Evolutionary conservation across 1,139 yeast genomes (phyloP).

Genomic region (Lodderomyces theae): DNA sequence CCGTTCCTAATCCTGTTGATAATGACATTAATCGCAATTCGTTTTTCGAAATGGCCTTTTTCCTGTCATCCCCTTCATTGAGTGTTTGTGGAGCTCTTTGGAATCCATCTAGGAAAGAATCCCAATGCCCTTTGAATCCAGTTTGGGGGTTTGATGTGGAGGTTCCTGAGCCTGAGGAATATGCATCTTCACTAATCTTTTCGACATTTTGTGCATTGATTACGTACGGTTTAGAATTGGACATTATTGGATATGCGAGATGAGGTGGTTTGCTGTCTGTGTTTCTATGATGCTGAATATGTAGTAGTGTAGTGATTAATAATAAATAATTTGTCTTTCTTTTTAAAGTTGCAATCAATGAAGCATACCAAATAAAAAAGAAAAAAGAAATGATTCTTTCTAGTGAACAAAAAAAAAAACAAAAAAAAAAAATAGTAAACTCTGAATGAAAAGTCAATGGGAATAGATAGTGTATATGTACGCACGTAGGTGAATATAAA

Average conservation of each 20-base stretch:
- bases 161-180: slow-evolving; percentile 6
- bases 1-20: slow-evolving; percentile 45
- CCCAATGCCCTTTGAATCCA: not conserved
- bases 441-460: too few species aligned
- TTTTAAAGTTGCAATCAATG: too few species aligned
- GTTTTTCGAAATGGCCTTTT: slow-evolving; percentile 20
- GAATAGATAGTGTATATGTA: too few species aligned
- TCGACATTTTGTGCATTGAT: slow-evolving; percentile 1
- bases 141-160: not conserved
- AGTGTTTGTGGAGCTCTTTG: slow-evolving; percentile 12
- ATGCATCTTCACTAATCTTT: slow-evolving; percentile 7
- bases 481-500: too few species aligned
- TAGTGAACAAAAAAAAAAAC: too few species aligned
- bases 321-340: too few species aligned
- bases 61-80: slow-evolving; percentile 4
- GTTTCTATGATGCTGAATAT: too few species aligned
- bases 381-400: too few species aligned
- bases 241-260: not conserved
- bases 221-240: not conserved
- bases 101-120: slow-evolving; percentile 9
- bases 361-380: too few species aligned
- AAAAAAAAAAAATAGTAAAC: too few species aligned
- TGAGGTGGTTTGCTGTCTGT: too few species aligned
- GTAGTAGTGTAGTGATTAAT: too few species aligned
- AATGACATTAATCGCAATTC: slow-evolving; percentile 43